phyloP scores from a whole-genome alignment of 2,329 filamentous ascomycete species.

The Stagonosporopsis vannaccii region DNA sequence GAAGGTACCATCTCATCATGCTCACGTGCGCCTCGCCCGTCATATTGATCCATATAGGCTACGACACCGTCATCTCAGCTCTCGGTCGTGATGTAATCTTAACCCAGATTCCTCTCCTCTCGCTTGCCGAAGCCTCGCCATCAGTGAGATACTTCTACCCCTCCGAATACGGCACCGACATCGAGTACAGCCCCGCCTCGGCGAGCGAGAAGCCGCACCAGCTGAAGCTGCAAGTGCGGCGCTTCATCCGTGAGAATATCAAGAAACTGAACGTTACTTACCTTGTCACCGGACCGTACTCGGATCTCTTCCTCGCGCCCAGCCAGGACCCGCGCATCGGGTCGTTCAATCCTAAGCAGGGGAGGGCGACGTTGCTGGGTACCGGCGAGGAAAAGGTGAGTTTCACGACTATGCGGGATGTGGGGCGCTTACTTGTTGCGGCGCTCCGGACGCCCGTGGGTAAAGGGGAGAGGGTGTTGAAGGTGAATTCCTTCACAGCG shows the following conservation, averaged over 20 bases:
- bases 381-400: conserved; percentile 68
- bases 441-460: conserved; percentile 62
- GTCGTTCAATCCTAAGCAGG: conserved; percentile 65
- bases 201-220: conserved; percentile 71
- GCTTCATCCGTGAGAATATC: conserved; percentile 62
- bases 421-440: conserved; percentile 70
- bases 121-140: conserved; percentile 62
- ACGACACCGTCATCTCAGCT: conserved; percentile 71
- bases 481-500: conserved; percentile 74
- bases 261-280: conserved; percentile 68
- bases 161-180: conserved; percentile 52
- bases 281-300: conserved; percentile 74
- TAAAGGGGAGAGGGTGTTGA: conserved; percentile 62
- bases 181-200: conserved; percentile 68
- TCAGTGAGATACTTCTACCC: conserved; percentile 70
- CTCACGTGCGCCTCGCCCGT: background rate
- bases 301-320: conserved; percentile 66
- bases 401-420: conserved; percentile 75
- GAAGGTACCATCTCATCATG: conserved; percentile 43
- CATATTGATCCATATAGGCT: conserved; percentile 43
- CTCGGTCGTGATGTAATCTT: conserved; percentile 70
- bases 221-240: conserved; percentile 72
- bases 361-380: conserved; percentile 67
- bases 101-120: conserved; percentile 68
- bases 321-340: conserved; percentile 56